Evolutionary conservation across 2,329 filamentous ascomycete species (phyloP).

Genomic region (Epichloe sibirici): DNA sequence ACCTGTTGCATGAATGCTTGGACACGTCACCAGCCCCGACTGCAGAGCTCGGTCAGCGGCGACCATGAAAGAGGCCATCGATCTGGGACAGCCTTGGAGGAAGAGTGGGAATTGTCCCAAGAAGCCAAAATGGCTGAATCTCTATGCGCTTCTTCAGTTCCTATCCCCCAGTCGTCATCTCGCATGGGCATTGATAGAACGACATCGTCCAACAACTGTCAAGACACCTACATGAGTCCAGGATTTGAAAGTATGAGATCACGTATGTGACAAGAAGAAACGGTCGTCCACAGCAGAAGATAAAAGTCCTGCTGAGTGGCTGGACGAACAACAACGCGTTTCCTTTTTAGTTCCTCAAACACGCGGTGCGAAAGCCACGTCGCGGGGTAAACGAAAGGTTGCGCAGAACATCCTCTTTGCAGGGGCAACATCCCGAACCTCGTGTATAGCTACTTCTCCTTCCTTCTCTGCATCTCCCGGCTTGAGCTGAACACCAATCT

Average conservation of each 20-base stretch:
- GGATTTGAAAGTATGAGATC: too few relatives aligned
- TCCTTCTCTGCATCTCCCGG: slow-evolving; percentile 34
- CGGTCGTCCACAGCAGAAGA: too few relatives aligned
- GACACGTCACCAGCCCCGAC: background rate
- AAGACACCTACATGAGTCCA: too few relatives aligned
- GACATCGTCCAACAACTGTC: too few relatives aligned
- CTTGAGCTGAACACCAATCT: slow-evolving; percentile 28
- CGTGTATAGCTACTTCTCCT: slow-evolving; percentile 43
- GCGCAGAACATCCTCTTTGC: slow-evolving; percentile 96
- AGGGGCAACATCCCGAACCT: slow-evolving; percentile 80
- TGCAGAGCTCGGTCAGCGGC: background rate
- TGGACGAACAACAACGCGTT: too few relatives aligned
- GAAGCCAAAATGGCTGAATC: too few relatives aligned
- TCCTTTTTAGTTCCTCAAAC: background rate
- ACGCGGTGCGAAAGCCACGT: slow-evolving; percentile 61
- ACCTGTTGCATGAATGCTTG: background rate
- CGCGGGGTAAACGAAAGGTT: slow-evolving; percentile 70
- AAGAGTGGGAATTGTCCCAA: too few relatives aligned
- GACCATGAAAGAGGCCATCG: background rate
- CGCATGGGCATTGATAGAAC: too few relatives aligned
- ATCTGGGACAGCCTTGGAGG: background rate
- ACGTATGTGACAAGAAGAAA: too few relatives aligned
- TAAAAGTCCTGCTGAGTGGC: too few relatives aligned
- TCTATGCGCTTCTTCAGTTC: too few relatives aligned
- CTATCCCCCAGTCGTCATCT: too few relatives aligned